These are phyloP conservation scores for Tetrapisispora fleetii DNA, from an alignment of 805 yeast genomes.

Conservation along the genomic window DNA sequence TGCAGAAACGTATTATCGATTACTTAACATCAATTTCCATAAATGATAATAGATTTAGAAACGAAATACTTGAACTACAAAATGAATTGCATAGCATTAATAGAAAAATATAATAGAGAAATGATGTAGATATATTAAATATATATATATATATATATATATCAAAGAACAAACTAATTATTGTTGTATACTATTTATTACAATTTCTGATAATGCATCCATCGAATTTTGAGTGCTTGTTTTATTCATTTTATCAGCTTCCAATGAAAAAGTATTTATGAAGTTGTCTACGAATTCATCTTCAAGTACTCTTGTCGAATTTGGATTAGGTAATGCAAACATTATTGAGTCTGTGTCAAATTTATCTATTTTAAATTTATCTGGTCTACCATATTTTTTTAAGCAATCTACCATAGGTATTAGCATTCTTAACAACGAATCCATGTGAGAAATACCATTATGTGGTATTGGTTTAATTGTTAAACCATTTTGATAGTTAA, in stretches of 20 bases:
- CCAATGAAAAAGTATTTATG: not conserved
- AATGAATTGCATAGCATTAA: constrained; percentile 14
- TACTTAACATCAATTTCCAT: constrained; percentile 5
- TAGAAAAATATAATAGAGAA: not conserved
- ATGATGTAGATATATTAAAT: not conserved
- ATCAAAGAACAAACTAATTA: not conserved
- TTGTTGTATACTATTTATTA: not conserved
- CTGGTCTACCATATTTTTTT: constrained; percentile 66
- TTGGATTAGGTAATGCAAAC: constrained; percentile 70
- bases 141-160: too few species aligned
- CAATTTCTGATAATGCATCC: not conserved
- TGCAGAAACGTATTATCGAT: constrained; percentile 8
- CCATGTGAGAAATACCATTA: constrained; percentile 56
- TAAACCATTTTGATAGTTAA: constrained; percentile 19
- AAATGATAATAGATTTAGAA: constrained; percentile 22
- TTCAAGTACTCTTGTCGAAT: not conserved
- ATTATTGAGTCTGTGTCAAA: constrained; percentile 43
- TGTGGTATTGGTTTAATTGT: constrained; percentile 56
- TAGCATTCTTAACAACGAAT: constrained; percentile 56
- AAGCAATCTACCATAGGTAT: constrained; percentile 60
- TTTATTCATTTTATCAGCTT: not conserved
- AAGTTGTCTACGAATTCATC: not conserved
- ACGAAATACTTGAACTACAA: constrained; percentile 32
- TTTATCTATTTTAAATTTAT: constrained; percentile 45
- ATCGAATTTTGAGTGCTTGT: not conserved